Conservation (phyloP, 176 grass and related monocot species). For the Alloteropsis semialata region DNA sequence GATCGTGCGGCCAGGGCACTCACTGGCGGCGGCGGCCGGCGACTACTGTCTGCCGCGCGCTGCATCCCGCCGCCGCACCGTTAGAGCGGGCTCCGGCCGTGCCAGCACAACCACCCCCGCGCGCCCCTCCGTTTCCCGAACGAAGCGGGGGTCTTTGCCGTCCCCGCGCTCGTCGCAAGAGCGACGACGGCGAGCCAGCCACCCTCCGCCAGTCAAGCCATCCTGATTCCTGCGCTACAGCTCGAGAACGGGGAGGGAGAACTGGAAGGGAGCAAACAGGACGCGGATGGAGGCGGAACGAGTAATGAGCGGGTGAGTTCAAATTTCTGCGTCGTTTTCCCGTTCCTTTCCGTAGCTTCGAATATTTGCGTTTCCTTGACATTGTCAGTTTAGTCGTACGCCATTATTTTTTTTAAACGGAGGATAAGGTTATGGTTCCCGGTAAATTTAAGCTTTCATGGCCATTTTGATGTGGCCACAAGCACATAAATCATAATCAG, state of each 20-base stretch:
- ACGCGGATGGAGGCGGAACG: neutral
- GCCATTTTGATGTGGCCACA: neutral
- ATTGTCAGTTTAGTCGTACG: neutral
- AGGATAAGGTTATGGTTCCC: neutral
- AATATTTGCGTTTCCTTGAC: neutral
- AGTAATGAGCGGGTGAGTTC: neutral
- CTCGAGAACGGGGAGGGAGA: neutral
- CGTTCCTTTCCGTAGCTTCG: neutral
- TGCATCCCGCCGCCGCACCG: neutral
- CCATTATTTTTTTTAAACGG: neutral
- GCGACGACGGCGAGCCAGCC: neutral
- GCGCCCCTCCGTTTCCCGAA: neutral
- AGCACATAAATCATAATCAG: neutral
- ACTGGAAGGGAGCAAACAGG: neutral
- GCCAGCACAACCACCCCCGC: neutral
- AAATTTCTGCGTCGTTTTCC: neutral
- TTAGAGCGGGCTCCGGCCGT: neutral
- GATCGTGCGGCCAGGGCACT: neutral
- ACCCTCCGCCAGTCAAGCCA: neutral
- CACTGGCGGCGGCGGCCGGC: neutral
- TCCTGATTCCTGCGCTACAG: neutral
- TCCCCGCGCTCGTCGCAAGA: neutral
- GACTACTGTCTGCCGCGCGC: conserved; percentile 3
- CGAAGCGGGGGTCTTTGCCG: neutral
- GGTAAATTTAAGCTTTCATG: neutral